phyloP scores from a whole-genome alignment of 139 green algal species.

The Tetraselmis striata region DNA sequence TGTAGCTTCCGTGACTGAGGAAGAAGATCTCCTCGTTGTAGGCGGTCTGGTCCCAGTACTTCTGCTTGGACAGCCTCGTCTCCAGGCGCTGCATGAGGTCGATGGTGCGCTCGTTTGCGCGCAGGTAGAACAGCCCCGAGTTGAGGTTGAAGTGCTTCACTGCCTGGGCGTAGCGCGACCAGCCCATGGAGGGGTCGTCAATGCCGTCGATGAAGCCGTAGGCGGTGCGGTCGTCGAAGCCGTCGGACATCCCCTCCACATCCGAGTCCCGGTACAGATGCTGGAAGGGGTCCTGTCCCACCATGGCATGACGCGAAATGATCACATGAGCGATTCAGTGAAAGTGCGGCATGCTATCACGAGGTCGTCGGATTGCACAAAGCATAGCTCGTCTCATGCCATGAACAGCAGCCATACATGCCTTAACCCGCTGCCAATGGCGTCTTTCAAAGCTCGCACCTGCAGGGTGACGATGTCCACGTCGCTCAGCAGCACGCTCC shows the following conservation, averaged over 20 bases:
- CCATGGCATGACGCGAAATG: no score
- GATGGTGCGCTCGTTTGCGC: conserved; percentile 56
- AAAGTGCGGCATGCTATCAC: no score
- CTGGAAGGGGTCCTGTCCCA: conserved; percentile 52
- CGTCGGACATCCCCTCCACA: conserved; percentile 73
- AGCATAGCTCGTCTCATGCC: no score
- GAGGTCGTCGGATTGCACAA: no score
- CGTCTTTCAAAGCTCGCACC: conserved; percentile 15
- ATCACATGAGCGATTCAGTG: no score
- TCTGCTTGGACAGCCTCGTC: conserved; percentile 52
- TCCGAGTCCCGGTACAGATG: conserved; percentile 64
- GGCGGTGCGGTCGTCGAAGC: conserved; percentile 71
- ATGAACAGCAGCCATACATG: no score
- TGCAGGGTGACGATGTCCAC: conserved; percentile 86
- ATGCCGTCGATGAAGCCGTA: conserved; percentile 85
- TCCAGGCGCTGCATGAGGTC: conserved; percentile 56
- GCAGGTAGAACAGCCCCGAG: conserved; percentile 78
- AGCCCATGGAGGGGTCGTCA: conserved; percentile 87
- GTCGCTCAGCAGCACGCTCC: conserved; percentile 86
- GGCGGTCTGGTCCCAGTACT: conserved; percentile 83
- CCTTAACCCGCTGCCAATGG: no score
- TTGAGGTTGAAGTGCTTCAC: conserved; percentile 76
- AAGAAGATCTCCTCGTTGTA: conserved; percentile 92
- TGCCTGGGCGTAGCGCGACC: conserved; percentile 60
- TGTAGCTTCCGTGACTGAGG: conserved; percentile 67